Conservation (phyloP, 306 rosid genomes). For the Glycine soja region DNA sequence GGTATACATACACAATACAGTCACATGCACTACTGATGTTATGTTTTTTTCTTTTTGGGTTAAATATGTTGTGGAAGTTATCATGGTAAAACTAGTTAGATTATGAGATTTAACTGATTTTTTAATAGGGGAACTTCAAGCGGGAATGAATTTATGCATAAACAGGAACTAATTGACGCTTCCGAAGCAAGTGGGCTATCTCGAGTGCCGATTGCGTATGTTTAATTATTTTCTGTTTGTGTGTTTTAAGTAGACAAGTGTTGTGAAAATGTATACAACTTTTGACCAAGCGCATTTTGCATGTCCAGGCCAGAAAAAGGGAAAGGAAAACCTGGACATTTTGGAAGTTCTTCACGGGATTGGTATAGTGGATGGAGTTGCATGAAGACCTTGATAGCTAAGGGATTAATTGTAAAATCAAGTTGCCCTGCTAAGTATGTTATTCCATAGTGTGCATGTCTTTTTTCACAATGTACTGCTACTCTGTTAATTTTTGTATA, state of each 20-base stretch:
- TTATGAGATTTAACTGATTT: conserved; percentile 41
- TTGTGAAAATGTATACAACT: conserved; percentile 26
- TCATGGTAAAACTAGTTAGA: conserved; percentile 3
- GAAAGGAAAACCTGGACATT: conserved; percentile 73
- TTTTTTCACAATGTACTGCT: conserved; percentile 26
- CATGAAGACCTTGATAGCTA: conserved; percentile 81
- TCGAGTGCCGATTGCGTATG: conserved; percentile 82
- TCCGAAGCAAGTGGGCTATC: conserved; percentile 96
- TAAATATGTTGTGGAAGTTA: conserved; percentile 1
- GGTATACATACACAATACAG: conserved; percentile 48
- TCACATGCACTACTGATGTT: conserved; percentile 3
- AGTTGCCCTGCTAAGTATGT: conserved; percentile 93
- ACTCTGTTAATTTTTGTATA: conserved; percentile 1
- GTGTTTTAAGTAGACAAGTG: conserved; percentile 25
- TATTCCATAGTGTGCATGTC: conserved; percentile 12
- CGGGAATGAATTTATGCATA: conserved; percentile 86
- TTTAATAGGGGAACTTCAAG: conserved; percentile 70
- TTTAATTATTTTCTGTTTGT: conserved; percentile 27
- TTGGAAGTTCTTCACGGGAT: conserved; percentile 73
- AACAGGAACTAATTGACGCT: conserved; percentile 91
- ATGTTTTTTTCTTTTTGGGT: background rate
- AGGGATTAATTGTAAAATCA: conserved; percentile 86
- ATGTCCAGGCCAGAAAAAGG: conserved; percentile 81
- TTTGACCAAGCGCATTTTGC: conserved; percentile 41
- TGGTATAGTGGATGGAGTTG: conserved; percentile 97